Conservation (phyloP, 352 stramenopile species). For the Globisporangium takayamanum region DNA sequence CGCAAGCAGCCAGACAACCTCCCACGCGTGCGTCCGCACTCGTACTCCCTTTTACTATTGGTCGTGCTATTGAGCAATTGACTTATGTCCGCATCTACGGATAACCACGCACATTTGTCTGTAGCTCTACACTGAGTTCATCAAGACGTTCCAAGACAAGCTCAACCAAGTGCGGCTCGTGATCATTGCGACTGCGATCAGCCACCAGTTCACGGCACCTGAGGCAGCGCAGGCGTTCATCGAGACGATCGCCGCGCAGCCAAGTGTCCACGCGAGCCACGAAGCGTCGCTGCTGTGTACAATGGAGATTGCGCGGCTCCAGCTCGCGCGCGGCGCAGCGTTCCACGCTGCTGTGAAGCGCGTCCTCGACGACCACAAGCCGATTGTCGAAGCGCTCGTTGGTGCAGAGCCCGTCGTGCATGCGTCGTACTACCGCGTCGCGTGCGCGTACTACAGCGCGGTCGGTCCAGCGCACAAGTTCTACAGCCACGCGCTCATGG, state of each 20-base stretch:
- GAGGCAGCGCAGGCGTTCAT: constrained; percentile 68
- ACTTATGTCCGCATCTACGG: neutral
- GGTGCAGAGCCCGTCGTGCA: constrained; percentile 90
- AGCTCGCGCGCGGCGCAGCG: constrained; percentile 48
- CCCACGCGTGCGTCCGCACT: constrained; percentile 19
- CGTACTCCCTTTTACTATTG: neutral
- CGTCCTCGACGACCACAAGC: constrained; percentile 63
- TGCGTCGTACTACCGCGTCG: constrained; percentile 89
- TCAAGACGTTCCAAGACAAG: constrained; percentile 92
- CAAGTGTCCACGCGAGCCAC: constrained; percentile 57
- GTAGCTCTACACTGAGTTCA: constrained; percentile 92
- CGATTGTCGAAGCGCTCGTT: constrained; percentile 72
- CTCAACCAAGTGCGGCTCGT: constrained; percentile 94
- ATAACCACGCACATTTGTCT: neutral
- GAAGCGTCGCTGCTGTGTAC: constrained; percentile 67
- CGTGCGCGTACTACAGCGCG: constrained; percentile 90
- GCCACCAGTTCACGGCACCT: constrained; percentile 54
- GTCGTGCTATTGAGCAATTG: neutral
- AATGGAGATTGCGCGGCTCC: constrained; percentile 72
- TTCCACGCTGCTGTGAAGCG: constrained; percentile 64
- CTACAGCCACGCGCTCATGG: constrained; percentile 95
- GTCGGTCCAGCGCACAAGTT: constrained; percentile 93
- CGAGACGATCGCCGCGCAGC: constrained; percentile 45
- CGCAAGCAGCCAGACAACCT: constrained; percentile 56
- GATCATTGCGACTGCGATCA: constrained; percentile 89